Percentiles rank a stretch among this genome's conserved stretches.
Conservation (phyloP, 106 monocot genomes). For the Iris macrosiphon region DNA sequence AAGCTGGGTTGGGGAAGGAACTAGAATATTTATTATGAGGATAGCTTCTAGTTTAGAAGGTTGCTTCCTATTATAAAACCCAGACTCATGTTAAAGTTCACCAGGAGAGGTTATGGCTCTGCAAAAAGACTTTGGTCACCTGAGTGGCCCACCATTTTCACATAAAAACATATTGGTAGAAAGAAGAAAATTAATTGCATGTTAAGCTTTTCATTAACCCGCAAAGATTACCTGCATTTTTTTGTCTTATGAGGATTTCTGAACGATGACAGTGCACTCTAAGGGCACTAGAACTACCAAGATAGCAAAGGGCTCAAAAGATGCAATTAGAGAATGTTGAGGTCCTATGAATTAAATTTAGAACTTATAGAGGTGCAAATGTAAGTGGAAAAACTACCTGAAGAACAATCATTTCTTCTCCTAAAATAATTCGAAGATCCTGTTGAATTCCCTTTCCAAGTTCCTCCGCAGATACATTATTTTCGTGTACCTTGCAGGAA, state of each 20-base stretch:
- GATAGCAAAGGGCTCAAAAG: background rate
- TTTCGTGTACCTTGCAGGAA: constrained; percentile 97
- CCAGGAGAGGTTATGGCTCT: no score
- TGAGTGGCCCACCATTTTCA: no score
- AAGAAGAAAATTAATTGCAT: no score
- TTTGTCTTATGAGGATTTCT: no score
- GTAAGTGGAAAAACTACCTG: constrained; percentile 31
- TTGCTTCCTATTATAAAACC: no score
- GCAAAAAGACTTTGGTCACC: no score
- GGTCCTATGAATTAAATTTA: background rate
- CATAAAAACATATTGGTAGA: no score
- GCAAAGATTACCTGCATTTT: constrained; percentile 7
- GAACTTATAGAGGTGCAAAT: background rate
- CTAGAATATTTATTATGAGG: no score
- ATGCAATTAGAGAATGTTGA: background rate
- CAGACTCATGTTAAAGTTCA: no score
- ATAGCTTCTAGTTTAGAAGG: no score
- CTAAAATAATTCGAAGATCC: constrained; percentile 87
- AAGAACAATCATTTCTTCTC: constrained; percentile 90
- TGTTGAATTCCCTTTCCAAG: constrained; percentile 97
- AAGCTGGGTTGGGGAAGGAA: no score
- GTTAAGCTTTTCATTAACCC: constrained; percentile 63
- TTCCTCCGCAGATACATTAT: constrained; percentile 96
- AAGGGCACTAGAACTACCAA: background rate
- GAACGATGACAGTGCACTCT: background rate